A percentile compares a stretch with the other conserved stretches of the same genome.
These are phyloP conservation scores for Lodderomyces theae DNA, from an alignment of 1,139 yeast genomes.

Conservation along the genomic window DNA sequence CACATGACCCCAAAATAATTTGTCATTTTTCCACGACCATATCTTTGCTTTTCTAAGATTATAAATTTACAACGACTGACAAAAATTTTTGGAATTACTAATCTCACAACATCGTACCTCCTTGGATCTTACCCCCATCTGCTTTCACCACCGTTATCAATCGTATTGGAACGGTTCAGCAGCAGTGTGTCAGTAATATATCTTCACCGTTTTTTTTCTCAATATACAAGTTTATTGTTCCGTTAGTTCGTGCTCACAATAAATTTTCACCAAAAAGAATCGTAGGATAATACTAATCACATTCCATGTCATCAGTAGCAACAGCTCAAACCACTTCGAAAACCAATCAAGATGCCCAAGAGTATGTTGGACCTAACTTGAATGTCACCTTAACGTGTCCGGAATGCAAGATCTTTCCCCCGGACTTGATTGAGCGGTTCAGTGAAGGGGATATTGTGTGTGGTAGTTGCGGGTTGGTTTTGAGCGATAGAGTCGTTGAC, in stretches of 20 bases:
- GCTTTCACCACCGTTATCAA: conserved; percentile 1
- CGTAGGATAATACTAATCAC: conserved; percentile 1
- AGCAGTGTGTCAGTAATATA: not conserved
- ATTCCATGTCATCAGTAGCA: conserved; percentile 9
- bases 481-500: conserved; percentile 90
- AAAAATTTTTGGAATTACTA: not conserved
- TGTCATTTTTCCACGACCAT: not conserved
- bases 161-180: conserved; percentile 2
- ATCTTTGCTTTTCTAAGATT: not conserved
- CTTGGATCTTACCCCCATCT: not conserved
- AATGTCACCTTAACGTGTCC: conserved; percentile 92
- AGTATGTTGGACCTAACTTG: conserved; percentile 63
- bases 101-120: not conserved
- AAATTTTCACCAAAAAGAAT: conserved; percentile 6
- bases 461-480: conserved; percentile 91
- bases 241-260: conserved; percentile 17
- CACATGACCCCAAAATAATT: not conserved
- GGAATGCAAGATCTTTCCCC: conserved; percentile 93
- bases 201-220: not conserved
- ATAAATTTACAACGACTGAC: not conserved
- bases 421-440: conserved; percentile 90
- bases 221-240: conserved; percentile 12
- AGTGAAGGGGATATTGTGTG: conserved; percentile 98
- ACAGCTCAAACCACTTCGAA: conserved; percentile 10
- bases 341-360: conserved; percentile 15